A percentile compares a stretch with the other conserved stretches of the same genome.
These are phyloP conservation scores for Potentilla sterilis DNA, from an alignment of 306 rosid species.

Conservation along the genomic window DNA sequence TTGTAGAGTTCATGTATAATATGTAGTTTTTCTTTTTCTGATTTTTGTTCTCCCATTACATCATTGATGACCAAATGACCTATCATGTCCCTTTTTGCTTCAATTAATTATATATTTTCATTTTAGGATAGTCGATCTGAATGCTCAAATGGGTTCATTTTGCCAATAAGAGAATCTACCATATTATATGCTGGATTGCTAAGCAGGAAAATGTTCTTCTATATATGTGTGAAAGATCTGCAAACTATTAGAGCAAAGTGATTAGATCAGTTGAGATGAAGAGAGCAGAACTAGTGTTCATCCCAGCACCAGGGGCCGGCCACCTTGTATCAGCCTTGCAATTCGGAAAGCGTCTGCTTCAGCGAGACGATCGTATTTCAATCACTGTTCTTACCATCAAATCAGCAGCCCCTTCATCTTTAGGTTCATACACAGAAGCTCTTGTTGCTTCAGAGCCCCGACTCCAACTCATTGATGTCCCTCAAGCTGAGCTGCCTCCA, in stretches of 20 bases:
- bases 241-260: neutral
- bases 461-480: conserved; percentile 47
- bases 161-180: too few relatives aligned
- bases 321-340: conserved; percentile 49
- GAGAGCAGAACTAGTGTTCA: conserved; percentile 37
- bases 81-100: neutral
- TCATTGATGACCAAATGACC: neutral
- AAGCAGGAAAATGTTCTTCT: neutral
- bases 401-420: conserved; percentile 16
- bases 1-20: neutral
- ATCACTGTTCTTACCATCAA: conserved; percentile 45
- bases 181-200: neutral
- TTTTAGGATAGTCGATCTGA: neutral
- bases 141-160: neutral
- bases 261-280: conserved; percentile 15
- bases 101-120: neutral
- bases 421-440: conserved; percentile 43
- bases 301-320: conserved; percentile 48
- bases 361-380: conserved; percentile 28
- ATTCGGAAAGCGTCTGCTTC: conserved; percentile 42
- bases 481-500: conserved; percentile 36
- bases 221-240: neutral
- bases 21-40: neutral
- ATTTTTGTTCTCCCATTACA: too few relatives aligned
- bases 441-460: conserved; percentile 33